Percentiles rank a stretch among this genome's conserved stretches.
phyloP scores from a whole-genome alignment of 768 basidiomycete species.

The Vishniacozyma victoriae region DNA sequence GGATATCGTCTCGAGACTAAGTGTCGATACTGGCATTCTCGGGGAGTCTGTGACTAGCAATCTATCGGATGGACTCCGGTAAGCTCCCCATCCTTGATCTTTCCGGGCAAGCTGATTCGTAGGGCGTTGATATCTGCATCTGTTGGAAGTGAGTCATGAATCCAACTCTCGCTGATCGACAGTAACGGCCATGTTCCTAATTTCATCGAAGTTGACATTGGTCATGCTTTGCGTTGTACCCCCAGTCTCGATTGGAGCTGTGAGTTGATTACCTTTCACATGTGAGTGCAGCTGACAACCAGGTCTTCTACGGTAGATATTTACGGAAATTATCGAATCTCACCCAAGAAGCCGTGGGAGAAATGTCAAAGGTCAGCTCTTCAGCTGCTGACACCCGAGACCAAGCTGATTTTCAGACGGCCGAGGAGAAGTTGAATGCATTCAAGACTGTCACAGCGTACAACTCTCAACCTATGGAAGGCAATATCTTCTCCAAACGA shows the following conservation, averaged over 20 bases:
- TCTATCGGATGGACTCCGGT: conserved; percentile 52
- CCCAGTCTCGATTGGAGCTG: conserved; percentile 53
- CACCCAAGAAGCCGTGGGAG: conserved; percentile 91
- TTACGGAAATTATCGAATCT: conserved; percentile 81
- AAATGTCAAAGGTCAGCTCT: conserved; percentile 77
- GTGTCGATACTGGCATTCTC: conserved; percentile 85
- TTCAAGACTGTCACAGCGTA: conserved; percentile 63
- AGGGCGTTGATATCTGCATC: conserved; percentile 85
- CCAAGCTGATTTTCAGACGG: conserved; percentile 53
- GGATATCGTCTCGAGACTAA: conserved; percentile 84
- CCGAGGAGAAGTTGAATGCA: conserved; percentile 87
- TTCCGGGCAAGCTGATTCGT: conserved; percentile 31
- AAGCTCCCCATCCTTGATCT: conserved; percentile 6
- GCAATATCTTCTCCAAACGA: conserved; percentile 63
- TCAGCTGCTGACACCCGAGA: too few species aligned
- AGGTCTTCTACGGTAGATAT: conserved; percentile 96
- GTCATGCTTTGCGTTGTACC: conserved; percentile 89
- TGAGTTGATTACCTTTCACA: conserved; percentile 11
- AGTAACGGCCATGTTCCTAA: conserved; percentile 94
- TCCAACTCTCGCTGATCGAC: background rate
- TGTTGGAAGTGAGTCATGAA: conserved; percentile 70
- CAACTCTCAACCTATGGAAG: conserved; percentile 59
- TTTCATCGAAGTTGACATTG: conserved; percentile 69
- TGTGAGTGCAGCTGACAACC: conserved; percentile 3
- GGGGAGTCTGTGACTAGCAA: conserved; percentile 59